phyloP scores from a whole-genome alignment of 2,329 filamentous ascomycete genomes.

The Claviceps arundinis region DNA sequence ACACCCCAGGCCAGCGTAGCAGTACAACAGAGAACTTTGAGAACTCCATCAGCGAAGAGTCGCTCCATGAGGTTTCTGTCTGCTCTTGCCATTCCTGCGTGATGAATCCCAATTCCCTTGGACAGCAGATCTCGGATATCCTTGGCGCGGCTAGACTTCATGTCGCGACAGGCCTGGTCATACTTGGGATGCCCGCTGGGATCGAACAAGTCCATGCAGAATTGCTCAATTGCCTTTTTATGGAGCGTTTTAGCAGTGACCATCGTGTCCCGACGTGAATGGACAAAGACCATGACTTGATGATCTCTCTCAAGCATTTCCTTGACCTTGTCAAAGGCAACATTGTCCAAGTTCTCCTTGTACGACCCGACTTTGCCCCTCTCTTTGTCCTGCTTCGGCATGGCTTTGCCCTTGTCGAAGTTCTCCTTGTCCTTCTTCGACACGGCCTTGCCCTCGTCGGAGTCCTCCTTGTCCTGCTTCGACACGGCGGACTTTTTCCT shows the following conservation, averaged over 20 bases:
- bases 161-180: slow-evolving; percentile 65
- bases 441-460: slow-evolving; percentile 85
- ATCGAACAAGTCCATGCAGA: slow-evolving; percentile 71
- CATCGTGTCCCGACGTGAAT: slow-evolving; percentile 88
- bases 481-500: slow-evolving; percentile 57
- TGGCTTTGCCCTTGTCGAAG: slow-evolving; percentile 43
- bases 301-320: slow-evolving; percentile 88
- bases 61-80: slow-evolving; percentile 94
- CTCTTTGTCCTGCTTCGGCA: no score
- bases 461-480: slow-evolving; percentile 54
- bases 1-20: slow-evolving; percentile 98
- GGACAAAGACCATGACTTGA: slow-evolving; percentile 98
- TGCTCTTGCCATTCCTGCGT: slow-evolving; percentile 89
- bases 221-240: slow-evolving; percentile 73
- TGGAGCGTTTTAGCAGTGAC: slow-evolving; percentile 74
- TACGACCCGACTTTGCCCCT: slow-evolving; percentile 67
- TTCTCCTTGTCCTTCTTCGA: slow-evolving; percentile 77
- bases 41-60: slow-evolving; percentile 79
- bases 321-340: slow-evolving; percentile 86
- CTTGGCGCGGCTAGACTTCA: slow-evolving; percentile 72
- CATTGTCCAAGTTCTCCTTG: slow-evolving; percentile 75
- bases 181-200: slow-evolving; percentile 67
- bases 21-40: slow-evolving; percentile 96
- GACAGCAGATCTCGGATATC: slow-evolving; percentile 81
- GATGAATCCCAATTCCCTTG: slow-evolving; percentile 88